Evolutionary conservation across 148 eudicot species (phyloP).

Genomic region (Oxyria digyna): DNA sequence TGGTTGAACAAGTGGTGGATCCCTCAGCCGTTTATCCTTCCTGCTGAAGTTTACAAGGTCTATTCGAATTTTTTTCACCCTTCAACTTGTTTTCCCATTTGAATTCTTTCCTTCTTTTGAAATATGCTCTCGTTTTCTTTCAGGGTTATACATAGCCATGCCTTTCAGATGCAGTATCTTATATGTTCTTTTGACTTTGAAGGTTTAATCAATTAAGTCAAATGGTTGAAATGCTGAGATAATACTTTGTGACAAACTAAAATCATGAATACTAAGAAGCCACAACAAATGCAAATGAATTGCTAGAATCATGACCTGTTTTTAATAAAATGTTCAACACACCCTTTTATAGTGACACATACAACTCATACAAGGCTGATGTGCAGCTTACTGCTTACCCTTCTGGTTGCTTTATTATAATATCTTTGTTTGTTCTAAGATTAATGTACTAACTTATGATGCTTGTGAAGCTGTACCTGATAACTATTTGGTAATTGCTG

Average conservation of each 20-base stretch:
- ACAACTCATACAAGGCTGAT: neutral
- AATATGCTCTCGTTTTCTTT: neutral
- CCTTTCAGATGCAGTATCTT: neutral
- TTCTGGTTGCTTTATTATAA: neutral
- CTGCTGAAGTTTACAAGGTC: slow-evolving; percentile 91
- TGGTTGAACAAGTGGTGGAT: slow-evolving; percentile 68
- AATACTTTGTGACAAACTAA: neutral
- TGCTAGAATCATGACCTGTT: neutral
- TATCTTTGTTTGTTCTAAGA: neutral
- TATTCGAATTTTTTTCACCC: neutral
- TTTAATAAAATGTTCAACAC: neutral
- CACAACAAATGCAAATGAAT: neutral
- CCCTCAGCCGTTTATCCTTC: slow-evolving; percentile 83
- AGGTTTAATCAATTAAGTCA: neutral
- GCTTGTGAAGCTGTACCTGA: no score
- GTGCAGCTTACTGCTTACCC: no score
- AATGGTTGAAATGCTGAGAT: neutral
- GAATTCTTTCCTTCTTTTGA: neutral
- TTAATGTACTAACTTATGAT: neutral
- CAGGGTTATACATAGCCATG: neutral
- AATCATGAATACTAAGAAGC: neutral
- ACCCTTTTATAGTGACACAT: neutral
- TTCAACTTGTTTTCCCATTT: neutral
- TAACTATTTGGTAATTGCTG: neutral
- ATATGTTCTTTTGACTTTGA: neutral